Conservation (phyloP, 2,329 filamentous ascomycete species). For the Exophiala lecanii-corni region DNA sequence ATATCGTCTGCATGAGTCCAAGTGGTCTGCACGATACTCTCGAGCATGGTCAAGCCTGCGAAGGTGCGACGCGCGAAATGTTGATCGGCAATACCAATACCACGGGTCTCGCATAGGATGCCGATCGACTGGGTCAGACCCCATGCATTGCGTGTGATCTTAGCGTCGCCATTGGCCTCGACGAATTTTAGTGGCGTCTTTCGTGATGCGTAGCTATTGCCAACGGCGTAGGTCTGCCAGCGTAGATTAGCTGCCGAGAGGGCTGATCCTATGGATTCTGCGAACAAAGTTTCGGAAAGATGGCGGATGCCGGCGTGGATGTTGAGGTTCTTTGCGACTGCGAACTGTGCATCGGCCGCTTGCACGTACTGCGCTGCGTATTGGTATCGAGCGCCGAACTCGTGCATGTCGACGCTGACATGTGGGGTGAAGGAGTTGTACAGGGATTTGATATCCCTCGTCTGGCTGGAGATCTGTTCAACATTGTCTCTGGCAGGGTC, state of each 20-base stretch:
- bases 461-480: slow-evolving; percentile 5
- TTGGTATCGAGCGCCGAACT: slow-evolving; percentile 3
- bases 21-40: slow-evolving; percentile 7
- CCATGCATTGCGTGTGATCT: slow-evolving; percentile 13
- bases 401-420: slow-evolving; percentile 13
- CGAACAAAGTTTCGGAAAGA: slow-evolving; percentile 9
- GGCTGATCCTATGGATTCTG: slow-evolving; percentile 3
- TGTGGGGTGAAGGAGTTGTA: slow-evolving; percentile 11
- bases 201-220: slow-evolving; percentile 4
- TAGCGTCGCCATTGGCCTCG: slow-evolving; percentile 14
- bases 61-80: slow-evolving; percentile 11
- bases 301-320: slow-evolving; percentile 7
- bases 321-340: slow-evolving; percentile 13
- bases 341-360: slow-evolving; percentile 9
- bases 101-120: slow-evolving; percentile 12
- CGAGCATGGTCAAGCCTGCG: slow-evolving; percentile 11
- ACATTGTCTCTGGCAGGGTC: slow-evolving; percentile 11
- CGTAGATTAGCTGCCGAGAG: slow-evolving; percentile 7
- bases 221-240: slow-evolving; percentile 11
- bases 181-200: slow-evolving; percentile 1
- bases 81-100: slow-evolving; percentile 13
- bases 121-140: slow-evolving; percentile 10
- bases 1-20: slow-evolving; percentile 5
- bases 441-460: slow-evolving; percentile 9
- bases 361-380: slow-evolving; percentile 10